These are phyloP conservation scores for Leishmania amazonensis DNA, from an alignment of 208 protist genomes.

Conservation along the genomic window DNA sequence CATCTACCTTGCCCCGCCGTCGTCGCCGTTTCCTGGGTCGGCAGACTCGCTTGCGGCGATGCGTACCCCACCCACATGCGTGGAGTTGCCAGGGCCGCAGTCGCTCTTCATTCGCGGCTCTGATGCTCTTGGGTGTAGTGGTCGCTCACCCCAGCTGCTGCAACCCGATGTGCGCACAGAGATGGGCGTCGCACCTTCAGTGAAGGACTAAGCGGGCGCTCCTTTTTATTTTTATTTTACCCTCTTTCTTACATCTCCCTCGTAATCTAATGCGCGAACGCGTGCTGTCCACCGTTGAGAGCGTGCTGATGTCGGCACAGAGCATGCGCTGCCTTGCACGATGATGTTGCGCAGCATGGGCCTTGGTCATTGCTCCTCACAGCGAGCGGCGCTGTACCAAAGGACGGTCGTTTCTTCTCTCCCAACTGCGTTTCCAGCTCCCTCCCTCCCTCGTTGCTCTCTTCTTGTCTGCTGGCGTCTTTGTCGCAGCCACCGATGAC, in stretches of 20 bases:
- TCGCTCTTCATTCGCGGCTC: conserved; percentile 25
- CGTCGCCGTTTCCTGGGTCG: not conserved
- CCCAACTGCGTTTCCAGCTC: not conserved
- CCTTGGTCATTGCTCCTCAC: not conserved
- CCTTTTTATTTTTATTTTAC: not conserved
- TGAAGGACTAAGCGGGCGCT: not conserved
- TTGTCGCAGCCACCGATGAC: not conserved
- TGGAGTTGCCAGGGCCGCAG: conserved; percentile 29
- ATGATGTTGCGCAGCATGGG: conserved; percentile 1
- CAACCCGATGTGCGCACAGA: not conserved
- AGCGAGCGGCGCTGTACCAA: not conserved
- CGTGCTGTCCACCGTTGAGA: not conserved
- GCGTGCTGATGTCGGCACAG: not conserved
- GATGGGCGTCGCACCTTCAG: not conserved
- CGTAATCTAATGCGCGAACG: not conserved
- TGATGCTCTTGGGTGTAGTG: conserved; percentile 18
- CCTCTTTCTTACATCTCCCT: not conserved
- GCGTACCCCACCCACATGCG: conserved; percentile 24
- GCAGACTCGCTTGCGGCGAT: not conserved
- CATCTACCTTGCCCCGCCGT: not conserved
- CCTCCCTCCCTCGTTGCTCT: not conserved
- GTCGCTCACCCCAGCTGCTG: conserved; percentile 12
- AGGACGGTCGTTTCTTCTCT: not conserved
- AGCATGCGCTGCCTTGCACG: conserved; percentile 5
- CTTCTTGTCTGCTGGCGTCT: not conserved